Base-by-base conservation (phyloP, 1,139 yeast species). In the Yamadazyma songkhlaensis region DNA sequence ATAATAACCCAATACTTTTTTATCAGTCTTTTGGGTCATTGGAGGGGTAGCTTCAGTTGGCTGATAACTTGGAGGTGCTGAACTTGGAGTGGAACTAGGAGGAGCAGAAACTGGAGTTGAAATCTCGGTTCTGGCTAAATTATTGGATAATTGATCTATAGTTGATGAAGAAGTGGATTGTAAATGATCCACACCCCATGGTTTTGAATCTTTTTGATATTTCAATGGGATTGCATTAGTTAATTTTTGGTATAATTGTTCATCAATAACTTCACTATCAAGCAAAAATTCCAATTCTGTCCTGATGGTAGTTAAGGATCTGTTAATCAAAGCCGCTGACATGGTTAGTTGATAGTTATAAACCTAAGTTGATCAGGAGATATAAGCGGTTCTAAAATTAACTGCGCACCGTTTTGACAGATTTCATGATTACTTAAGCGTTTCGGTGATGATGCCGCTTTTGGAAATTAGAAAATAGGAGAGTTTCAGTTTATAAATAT, bases 231-330 rank as follows among this genome's bases (percentile, higher is more conserved):
- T 65, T 3, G 79, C 63, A 8, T 50, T 51, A 37, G 65, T 48
- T 21, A 88, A 64, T 41, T 77, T 74, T 15, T 77, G 63, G 52
- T 61, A 83, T 39, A 83, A 74, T 3, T 63, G 72, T 28, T 77
- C 75, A 21, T 82, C 71, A 41, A 89, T 79, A 36, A 87, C 94
- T 32, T 82, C 81, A 1, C 94, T 83, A 50, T 87, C 96, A 37
- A 64, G 67, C 37, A 89, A 69, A 56, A 88, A 88, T 57, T 87
- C 96, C 37, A 89, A 74, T 57, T 89, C 87, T 9, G 89, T 86
- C 59, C 79, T 79, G 40, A 87, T 67, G 10, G 82, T 79, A 3
- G 90, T 79, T 46, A 87, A 63, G 3, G 96, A 85, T 53, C 95
- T 79, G 64, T 86, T 87, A 43, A 86, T 77, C 36, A 79, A 66